Evolutionary conservation across 768 basidiomycete genomes (phyloP), one percentile per base, ranked within the genome.

Genomic region (Calocybe cyanea): DNA sequence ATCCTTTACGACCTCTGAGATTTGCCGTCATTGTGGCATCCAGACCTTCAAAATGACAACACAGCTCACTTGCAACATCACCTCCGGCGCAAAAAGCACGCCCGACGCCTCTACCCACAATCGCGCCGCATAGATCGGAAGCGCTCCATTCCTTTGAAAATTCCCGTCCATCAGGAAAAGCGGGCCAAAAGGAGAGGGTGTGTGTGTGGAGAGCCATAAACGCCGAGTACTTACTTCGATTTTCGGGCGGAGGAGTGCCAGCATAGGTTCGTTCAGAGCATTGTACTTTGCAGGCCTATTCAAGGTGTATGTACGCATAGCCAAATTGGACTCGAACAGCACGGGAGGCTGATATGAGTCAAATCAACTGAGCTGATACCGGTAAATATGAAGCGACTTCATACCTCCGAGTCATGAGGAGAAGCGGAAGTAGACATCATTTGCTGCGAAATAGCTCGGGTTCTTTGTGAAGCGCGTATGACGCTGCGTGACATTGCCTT

Each of bases 41-140:
- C 41, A 20, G n/a, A 31, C 43, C 19, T n/a, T 19, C 15, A 23
- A 38, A 35, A 41, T 37, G 40, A 41, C 45, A 35, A 24, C 11
- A 17, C 15, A 11, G 73, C 85, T 65, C 55, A 94, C 95, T 71
- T 48, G 80, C 83, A 46, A 99, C 88, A 65, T 99, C 96, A 35
- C 96, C 96, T 11, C 96, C 96, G 5, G 90, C 86, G 58, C 93
- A 98, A 62, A 97, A 98, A 10, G 86, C 89, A 48, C 81, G 73
- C 3, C 84, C 86, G 10, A 65, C 63, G 18, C 87, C 88, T 24
- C 77, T 76, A 25, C 85, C 87, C 30, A 91, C 75, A 48, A 96
- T 79, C 21, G 85, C 73, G 46, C 78, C 76, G 54, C 82, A 82
- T 6, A 90, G 73, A 40, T 84, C 76, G 21, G 88, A 82, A 28